Base-by-base conservation (phyloP, 2,329 filamentous ascomycete genomes). In the Penicillium psychrosexuale region DNA sequence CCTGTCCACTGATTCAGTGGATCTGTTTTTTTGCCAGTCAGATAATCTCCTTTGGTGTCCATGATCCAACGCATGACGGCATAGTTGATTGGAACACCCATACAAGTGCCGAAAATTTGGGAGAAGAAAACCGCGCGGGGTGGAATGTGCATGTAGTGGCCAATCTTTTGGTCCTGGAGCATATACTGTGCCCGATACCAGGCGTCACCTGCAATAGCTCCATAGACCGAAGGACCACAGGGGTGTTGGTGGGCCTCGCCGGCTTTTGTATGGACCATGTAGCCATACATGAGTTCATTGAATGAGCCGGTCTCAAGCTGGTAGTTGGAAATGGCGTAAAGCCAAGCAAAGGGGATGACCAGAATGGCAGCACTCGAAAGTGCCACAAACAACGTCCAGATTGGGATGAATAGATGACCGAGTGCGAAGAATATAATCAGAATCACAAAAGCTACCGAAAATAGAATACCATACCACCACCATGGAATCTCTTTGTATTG, bases 131-230 rank as follows among this genome's bases (percentile, higher is more conserved):
- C 78, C 0, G 79, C 74, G 12, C 80, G 78, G 1, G 83, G 83
- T 0, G 83, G 81, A 0, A 86, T 76, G 50, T 86, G 82, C 78
- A 84, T 83, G 60, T 85, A 86, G 60, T 85, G 82, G 0, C 82
- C 83, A n/a, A 86, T 84, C 63, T 85, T 84, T 64, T 82, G 81
- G 62, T 86, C 84, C 61, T 86, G 82, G 0, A 85, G 72, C 74
- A 84, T 83, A 22, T 78, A 75, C 59, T 82, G 80, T 0, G 81
- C 80, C 15, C 81, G 70, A 54, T 84, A 84, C 83, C 83, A 86
- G 2, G 83, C 82, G 50, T 85, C 82, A 12, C 83, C 83, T 1
- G 83, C 82, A 15, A 86, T 84, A 9, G 80, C 72, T 8, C 83
- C 80, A 61, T 85, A 86, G 0, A 80, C 75, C 0, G 80, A 81